These are phyloP conservation scores for Diplodia seriata DNA, from an alignment of 2,329 filamentous ascomycete genomes.

Conservation along the genomic window DNA sequence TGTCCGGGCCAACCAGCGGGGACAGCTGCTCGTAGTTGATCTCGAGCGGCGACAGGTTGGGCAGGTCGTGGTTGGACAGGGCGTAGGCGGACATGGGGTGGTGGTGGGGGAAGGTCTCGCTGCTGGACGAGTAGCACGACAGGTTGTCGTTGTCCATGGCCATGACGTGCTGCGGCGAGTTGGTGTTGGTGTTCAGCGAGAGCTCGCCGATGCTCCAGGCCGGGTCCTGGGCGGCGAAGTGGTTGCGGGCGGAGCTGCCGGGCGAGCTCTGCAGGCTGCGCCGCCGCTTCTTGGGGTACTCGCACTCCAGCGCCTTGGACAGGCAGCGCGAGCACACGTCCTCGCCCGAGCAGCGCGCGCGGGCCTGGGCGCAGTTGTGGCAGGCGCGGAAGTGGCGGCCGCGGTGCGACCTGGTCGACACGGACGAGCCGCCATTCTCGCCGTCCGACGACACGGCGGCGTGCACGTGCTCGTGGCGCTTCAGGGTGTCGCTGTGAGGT, in stretches of 20 bases:
- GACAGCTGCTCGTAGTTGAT: conserved; percentile 27
- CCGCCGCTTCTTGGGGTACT: conserved; percentile 27
- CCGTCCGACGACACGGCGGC: conserved; percentile 26
- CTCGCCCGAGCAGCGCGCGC: conserved; percentile 31
- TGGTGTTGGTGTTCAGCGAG: background rate
- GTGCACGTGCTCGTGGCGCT: conserved; percentile 27
- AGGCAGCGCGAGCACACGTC: conserved; percentile 25
- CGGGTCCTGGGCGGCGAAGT: conserved; percentile 18
- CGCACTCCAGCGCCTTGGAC: conserved; percentile 24
- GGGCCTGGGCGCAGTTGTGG: conserved; percentile 29
- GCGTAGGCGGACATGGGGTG: conserved; percentile 12
- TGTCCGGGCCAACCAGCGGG: background rate
- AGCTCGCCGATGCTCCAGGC: conserved; percentile 29
- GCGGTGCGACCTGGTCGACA: conserved; percentile 12
- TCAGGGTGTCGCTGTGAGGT: conserved; percentile 22
- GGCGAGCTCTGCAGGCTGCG: conserved; percentile 23
- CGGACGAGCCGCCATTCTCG: conserved; percentile 13
- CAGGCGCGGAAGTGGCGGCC: conserved; percentile 28
- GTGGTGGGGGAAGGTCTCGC: conserved; percentile 12
- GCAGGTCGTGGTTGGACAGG: conserved; percentile 2
- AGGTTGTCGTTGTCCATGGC: conserved; percentile 16
- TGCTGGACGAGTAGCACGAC: conserved; percentile 29
- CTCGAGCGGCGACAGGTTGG: conserved; percentile 6
- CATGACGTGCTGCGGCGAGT: conserved; percentile 13
- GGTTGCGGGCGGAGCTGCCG: background rate